These are phyloP conservation scores for Hyaloscypha finlandica DNA, from an alignment of 495 filamentous ascomycete genomes.

Conservation along the genomic window DNA sequence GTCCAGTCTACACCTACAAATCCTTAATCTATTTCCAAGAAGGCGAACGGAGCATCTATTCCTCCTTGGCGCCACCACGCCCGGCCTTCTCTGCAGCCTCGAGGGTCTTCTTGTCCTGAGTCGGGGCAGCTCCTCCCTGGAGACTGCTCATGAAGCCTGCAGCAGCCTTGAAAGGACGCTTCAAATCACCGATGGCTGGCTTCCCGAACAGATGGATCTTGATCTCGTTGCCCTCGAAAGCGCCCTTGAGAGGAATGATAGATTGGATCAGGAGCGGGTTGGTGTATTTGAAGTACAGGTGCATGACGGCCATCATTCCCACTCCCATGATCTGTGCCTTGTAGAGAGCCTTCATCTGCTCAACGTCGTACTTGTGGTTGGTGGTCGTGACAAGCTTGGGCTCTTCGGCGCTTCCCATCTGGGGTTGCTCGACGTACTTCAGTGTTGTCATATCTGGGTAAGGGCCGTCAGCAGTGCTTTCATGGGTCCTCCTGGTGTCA, in stretches of 20 bases:
- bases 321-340: slow-evolving; percentile 92
- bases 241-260: slow-evolving; percentile 95
- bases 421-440: slow-evolving; percentile 95
- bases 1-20: slow-evolving; percentile 21
- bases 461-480: background rate
- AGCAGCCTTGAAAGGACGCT: slow-evolving; percentile 89
- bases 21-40: slow-evolving; percentile 3
- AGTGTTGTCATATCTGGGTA: slow-evolving; percentile 87
- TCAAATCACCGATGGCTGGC: slow-evolving; percentile 87
- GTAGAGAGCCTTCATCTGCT: slow-evolving; percentile 78
- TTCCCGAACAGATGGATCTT: slow-evolving; percentile 93
- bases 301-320: slow-evolving; percentile 98
- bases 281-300: slow-evolving; percentile 98
- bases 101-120: slow-evolving; percentile 96
- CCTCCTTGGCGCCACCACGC: slow-evolving; percentile 86
- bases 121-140: slow-evolving; percentile 62
- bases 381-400: slow-evolving; percentile 95
- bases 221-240: slow-evolving; percentile 88
- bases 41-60: slow-evolving; percentile 55
- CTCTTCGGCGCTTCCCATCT: slow-evolving; percentile 89
- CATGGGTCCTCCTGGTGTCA: background rate
- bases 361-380: slow-evolving; percentile 86
- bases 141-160: slow-evolving; percentile 77
- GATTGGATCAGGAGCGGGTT: slow-evolving; percentile 98
- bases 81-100: slow-evolving; percentile 84